phyloP scores from a whole-genome alignment of 2,329 filamentous ascomycete species.

The Ramichloridium luteum region DNA sequence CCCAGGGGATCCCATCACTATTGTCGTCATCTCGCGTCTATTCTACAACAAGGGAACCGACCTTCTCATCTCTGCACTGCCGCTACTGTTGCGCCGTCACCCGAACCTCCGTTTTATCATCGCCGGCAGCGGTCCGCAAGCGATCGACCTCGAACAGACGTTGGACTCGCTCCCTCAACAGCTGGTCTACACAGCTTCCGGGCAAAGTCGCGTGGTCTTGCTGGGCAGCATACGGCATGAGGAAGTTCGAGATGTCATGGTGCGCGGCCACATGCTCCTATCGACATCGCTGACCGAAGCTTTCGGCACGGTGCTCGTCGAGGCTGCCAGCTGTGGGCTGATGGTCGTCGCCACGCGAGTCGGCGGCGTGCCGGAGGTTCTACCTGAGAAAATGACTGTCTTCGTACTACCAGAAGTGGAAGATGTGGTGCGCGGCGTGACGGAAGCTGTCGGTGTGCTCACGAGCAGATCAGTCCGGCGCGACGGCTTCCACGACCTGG shows the following conservation, averaged over 20 bases:
- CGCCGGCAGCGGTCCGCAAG: constrained; percentile 87
- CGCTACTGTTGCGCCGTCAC: constrained; percentile 76
- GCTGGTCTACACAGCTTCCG: constrained; percentile 30
- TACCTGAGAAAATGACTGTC: constrained; percentile 92
- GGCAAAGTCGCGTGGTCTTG: constrained; percentile 88
- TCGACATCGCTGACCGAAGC: constrained; percentile 92
- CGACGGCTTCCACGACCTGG: constrained; percentile 90
- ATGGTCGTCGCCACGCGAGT: constrained; percentile 96
- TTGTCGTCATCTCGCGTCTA: constrained; percentile 90
- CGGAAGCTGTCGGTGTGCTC: constrained; percentile 74
- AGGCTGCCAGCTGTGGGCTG: constrained; percentile 87
- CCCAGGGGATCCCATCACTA: constrained; percentile 79
- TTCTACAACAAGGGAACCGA: constrained; percentile 99
- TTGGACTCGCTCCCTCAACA: constrained; percentile 48
- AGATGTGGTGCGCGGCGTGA: constrained; percentile 80
- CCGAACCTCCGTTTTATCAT: constrained; percentile 95
- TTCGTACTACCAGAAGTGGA: constrained; percentile 97
- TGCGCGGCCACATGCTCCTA: constrained; percentile 89
- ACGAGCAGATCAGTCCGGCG: constrained; percentile 64
- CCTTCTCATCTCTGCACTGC: constrained; percentile 89
- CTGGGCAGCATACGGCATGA: constrained; percentile 88
- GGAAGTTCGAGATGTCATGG: constrained; percentile 95
- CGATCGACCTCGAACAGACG: constrained; percentile 97
- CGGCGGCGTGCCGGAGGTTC: constrained; percentile 89
- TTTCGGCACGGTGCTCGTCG: constrained; percentile 95